Conservation (phyloP, 176 grass and related monocot genomes). For the bread wheat (Triticum aestivum) region DNA sequence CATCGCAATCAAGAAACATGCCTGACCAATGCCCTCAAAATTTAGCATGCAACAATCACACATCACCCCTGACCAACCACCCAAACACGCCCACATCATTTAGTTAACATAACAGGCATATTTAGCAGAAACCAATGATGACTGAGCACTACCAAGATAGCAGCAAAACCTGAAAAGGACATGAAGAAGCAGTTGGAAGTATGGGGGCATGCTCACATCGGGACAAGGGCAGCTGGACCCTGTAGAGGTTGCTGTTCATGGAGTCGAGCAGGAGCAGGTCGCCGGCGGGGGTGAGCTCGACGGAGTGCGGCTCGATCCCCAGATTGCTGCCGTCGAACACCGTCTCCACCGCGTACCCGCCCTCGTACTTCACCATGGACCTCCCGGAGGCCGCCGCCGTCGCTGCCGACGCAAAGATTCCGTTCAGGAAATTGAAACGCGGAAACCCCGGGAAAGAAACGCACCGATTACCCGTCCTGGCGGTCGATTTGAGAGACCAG, state of each 20-base stretch:
- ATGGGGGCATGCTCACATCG: slow-evolving; percentile 62
- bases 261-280: slow-evolving; percentile 93
- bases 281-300: slow-evolving; percentile 75
- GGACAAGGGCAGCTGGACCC: slow-evolving; percentile 73
- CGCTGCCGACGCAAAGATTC: slow-evolving; percentile 22
- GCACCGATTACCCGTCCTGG: slow-evolving; percentile 56
- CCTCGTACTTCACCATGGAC: slow-evolving; percentile 82
- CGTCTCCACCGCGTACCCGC: slow-evolving; percentile 89
- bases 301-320: slow-evolving; percentile 87
- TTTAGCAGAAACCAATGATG: slow-evolving; percentile 44
- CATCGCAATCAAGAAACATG: slow-evolving; percentile 27
- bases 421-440: slow-evolving; percentile 24
- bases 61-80: slow-evolving; percentile 16
- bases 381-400: slow-evolving; percentile 43
- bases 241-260: slow-evolving; percentile 96
- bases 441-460: not conserved
- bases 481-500: slow-evolving; percentile 83
- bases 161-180: slow-evolving; percentile 22
- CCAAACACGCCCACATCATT: not conserved
- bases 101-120: not conserved
- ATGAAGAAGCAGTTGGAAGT: not conserved
- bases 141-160: not conserved
- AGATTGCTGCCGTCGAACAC: slow-evolving; percentile 97
- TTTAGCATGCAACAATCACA: slow-evolving; percentile 7
- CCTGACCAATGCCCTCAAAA: not conserved